phyloP scores from a whole-genome alignment of 768 basidiomycete species.

The Lyophyllum decastes region DNA sequence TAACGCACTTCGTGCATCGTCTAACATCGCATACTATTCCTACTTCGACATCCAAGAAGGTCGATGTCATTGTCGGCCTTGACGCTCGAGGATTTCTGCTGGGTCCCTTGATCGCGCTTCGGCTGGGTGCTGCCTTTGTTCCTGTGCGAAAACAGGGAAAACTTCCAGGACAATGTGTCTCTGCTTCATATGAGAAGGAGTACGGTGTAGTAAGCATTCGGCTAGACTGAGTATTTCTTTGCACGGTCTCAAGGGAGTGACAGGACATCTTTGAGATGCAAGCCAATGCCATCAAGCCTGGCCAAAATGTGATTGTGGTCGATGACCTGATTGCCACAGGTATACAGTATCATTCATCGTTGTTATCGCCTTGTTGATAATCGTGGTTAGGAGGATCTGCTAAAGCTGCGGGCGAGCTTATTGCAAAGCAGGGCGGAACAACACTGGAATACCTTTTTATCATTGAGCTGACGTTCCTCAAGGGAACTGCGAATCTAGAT shows the following conservation, averaged over 20 bases:
- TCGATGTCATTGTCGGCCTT: conserved; percentile 92
- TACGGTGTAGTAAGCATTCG: conserved; percentile 72
- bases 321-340: conserved; percentile 98
- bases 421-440: conserved; percentile 79
- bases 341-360: conserved; percentile 30
- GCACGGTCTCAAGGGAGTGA: not conserved
- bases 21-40: conserved; percentile 78
- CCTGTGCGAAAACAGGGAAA: conserved; percentile 95
- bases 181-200: conserved; percentile 85
- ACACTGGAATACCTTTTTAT: conserved; percentile 94
- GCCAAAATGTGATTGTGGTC: conserved; percentile 83
- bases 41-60: conserved; percentile 57
- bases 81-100: conserved; percentile 96
- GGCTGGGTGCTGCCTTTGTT: conserved; percentile 92
- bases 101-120: conserved; percentile 88
- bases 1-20: conserved; percentile 87
- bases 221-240: not conserved
- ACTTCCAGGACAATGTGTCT: conserved; percentile 83
- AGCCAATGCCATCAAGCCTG: conserved; percentile 75
- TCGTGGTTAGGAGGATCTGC: conserved; percentile 80
- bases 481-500: conserved; percentile 75
- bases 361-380: not conserved
- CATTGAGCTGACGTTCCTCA: conserved; percentile 77
- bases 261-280: conserved; percentile 98
- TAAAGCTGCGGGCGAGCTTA: conserved; percentile 87